Conservation (phyloP, 1,284 basidiomycete genomes). For the Ganoderma lucidum region DNA sequence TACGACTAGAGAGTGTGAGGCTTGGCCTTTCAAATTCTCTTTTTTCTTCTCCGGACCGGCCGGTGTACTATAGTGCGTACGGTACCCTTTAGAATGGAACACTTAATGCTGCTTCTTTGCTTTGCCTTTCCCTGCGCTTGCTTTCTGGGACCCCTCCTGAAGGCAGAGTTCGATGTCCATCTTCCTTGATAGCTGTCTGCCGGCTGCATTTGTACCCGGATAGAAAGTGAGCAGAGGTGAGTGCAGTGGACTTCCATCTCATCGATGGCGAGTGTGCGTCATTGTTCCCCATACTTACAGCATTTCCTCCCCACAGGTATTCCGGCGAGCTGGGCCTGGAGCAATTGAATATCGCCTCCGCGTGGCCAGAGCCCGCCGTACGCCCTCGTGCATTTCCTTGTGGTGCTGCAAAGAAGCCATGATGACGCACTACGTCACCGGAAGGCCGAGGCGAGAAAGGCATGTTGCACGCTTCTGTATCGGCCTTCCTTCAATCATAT, state of each 20-base stretch:
- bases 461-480: slow-evolving; percentile 6
- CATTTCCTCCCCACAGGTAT: neutral
- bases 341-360: neutral
- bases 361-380: neutral
- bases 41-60: neutral
- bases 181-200: neutral
- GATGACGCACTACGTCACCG: neutral
- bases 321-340: neutral
- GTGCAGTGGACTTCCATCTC: no score
- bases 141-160: neutral
- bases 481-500: neutral
- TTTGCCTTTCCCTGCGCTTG: neutral
- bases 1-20: slow-evolving; percentile 4
- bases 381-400: neutral
- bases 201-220: neutral
- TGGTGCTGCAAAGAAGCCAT: neutral
- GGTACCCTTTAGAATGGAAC: slow-evolving; percentile 11
- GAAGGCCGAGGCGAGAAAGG: slow-evolving; percentile 2
- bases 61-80: slow-evolving; percentile 19
- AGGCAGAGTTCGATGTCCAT: neutral
- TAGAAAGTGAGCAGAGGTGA: no score
- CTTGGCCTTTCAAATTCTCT: neutral
- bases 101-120: neutral
- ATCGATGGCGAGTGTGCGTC: neutral
- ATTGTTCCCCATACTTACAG: neutral